Conservation (phyloP, 2,329 filamentous ascomycete species). For the Rhinocladiella similis region DNA sequence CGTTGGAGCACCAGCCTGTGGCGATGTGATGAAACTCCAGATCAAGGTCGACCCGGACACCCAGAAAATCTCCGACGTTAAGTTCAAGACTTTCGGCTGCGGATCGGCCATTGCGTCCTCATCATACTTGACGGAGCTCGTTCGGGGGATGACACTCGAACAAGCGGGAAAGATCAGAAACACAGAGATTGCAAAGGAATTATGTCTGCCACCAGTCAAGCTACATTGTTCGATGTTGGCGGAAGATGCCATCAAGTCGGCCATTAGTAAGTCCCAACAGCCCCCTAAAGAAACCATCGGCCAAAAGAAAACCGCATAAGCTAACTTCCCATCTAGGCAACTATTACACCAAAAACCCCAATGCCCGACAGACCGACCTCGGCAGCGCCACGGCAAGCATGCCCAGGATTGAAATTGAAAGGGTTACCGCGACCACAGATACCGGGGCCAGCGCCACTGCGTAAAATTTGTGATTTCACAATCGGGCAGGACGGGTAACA, state of each 20-base stretch:
- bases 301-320: not conserved
- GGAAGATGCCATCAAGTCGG: slow-evolving; percentile 89
- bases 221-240: slow-evolving; percentile 91
- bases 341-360: slow-evolving; percentile 83
- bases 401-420: slow-evolving; percentile 64
- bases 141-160: slow-evolving; percentile 93
- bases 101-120: slow-evolving; percentile 92
- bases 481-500: not conserved
- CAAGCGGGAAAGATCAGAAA: slow-evolving; percentile 92
- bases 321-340: not conserved
- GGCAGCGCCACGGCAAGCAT: slow-evolving; percentile 66
- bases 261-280: slow-evolving; percentile 60
- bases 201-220: slow-evolving; percentile 86
- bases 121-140: slow-evolving; percentile 91
- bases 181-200: slow-evolving; percentile 96
- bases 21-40: slow-evolving; percentile 92
- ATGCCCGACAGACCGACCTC: slow-evolving; percentile 70
- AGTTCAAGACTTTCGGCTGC: slow-evolving; percentile 98
- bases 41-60: slow-evolving; percentile 87
- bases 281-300: not conserved
- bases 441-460: slow-evolving; percentile 26
- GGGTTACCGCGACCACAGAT: slow-evolving; percentile 47
- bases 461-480: slow-evolving; percentile 3
- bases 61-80: slow-evolving; percentile 88
- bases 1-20: slow-evolving; percentile 85